Conservation (phyloP, 2,329 filamentous ascomycete genomes). For the Colletotrichum shisoi region DNA sequence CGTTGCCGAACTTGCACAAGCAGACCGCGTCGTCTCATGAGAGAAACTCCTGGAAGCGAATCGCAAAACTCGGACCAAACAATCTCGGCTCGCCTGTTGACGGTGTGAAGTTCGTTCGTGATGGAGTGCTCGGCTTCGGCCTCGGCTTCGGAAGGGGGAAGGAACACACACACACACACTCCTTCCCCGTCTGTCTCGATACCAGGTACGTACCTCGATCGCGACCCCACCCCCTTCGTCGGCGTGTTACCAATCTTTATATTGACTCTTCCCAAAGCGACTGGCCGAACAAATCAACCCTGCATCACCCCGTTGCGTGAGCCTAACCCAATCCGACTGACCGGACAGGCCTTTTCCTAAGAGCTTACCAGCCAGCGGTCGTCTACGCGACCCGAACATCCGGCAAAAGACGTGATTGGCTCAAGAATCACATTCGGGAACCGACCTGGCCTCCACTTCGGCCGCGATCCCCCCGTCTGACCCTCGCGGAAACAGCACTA, state of each 20-base stretch:
- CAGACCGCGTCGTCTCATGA: not conserved
- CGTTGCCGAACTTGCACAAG: not conserved
- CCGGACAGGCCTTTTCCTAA: constrained; percentile 8
- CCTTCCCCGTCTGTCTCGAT: no score
- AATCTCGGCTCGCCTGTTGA: constrained; percentile 1
- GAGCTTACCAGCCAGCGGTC: constrained; percentile 17
- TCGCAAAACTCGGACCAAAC: not conserved
- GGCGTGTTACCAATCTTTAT: constrained; percentile 14
- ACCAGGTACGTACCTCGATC: no score
- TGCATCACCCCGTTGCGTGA: constrained; percentile 5
- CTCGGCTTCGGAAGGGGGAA: constrained; percentile 17
- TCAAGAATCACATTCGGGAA: constrained; percentile 1
- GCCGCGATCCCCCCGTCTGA: constrained; percentile 27
- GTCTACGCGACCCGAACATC: not conserved
- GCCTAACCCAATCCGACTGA: constrained; percentile 13
- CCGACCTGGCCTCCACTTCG: constrained; percentile 14
- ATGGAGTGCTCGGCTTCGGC: constrained; percentile 24
- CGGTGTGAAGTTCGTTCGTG: not conserved
- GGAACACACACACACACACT: not conserved
- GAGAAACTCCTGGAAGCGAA: constrained; percentile 8
- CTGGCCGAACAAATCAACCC: constrained; percentile 20
- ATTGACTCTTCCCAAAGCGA: constrained; percentile 16
- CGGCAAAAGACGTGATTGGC: constrained; percentile 5
- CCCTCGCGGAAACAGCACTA: constrained; percentile 15
- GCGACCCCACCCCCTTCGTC: not conserved